These are phyloP conservation scores for Gymnopus androsaceus DNA, from an alignment of 1,284 basidiomycete species.

Conservation along the genomic window DNA sequence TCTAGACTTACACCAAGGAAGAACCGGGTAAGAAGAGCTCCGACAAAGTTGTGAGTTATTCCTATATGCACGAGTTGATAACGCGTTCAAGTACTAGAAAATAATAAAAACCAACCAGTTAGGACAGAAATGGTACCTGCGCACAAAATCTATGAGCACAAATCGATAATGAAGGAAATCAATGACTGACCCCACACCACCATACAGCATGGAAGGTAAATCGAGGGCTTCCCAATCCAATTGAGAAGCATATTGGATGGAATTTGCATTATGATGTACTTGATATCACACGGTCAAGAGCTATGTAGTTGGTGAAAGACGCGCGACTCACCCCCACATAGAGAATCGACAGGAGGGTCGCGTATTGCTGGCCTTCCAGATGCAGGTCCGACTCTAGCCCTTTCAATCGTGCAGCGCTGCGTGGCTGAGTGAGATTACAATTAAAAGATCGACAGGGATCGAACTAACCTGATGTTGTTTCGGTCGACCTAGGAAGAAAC, in stretches of 20 bases:
- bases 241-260: slow-evolving; percentile 66
- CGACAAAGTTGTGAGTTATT: slow-evolving; percentile 49
- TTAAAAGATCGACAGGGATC: neutral
- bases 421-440: slow-evolving; percentile 10
- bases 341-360: slow-evolving; percentile 9
- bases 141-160: too few species aligned
- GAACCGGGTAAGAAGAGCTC: slow-evolving; percentile 68
- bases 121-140: too few species aligned
- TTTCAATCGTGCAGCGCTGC: slow-evolving; percentile 51
- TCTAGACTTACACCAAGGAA: too few species aligned
- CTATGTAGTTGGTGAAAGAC: neutral
- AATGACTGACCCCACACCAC: slow-evolving; percentile 25
- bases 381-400: slow-evolving; percentile 67
- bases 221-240: slow-evolving; percentile 65
- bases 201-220: slow-evolving; percentile 73
- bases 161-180: neutral
- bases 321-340: neutral
- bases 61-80: too few species aligned
- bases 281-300: slow-evolving; percentile 13
- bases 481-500: slow-evolving; percentile 53
- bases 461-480: slow-evolving; percentile 62
- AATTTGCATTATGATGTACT: slow-evolving; percentile 11
- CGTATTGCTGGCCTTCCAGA: slow-evolving; percentile 47
- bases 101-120: slow-evolving; percentile 29
- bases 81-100: slow-evolving; percentile 24